Base-by-base conservation (phyloP, 2,329 filamentous ascomycete species). In the Nectriaceae sp. region DNA sequence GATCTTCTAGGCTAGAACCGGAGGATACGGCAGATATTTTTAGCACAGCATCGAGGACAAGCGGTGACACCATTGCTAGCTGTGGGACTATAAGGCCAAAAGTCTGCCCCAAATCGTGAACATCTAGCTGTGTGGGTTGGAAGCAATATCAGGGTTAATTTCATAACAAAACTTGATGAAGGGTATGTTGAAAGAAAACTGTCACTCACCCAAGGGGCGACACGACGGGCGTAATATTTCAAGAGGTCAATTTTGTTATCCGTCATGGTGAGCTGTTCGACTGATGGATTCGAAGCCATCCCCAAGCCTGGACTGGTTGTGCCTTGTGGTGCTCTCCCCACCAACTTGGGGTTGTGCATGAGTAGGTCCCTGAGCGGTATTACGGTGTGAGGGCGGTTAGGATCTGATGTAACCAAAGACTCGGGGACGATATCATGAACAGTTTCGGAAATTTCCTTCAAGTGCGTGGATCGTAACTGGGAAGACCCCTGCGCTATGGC, bases 131-230 rank as follows among this genome's bases (percentile, higher is more conserved):
- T 37, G 33, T 37, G 15, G 26, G 10, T 31, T 31, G 26, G 26
- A 31, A 15, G 15, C 26, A 10, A 15, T 31, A 10, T 15, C 15
- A 31, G 15, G 26, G 8, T 8, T 31, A 31, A 31, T n/a, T n/a
- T n/a, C 26, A 31, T 31, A 8, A 31, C 8, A 31, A 8, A 15
- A 31, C 26, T 11, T 31, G 26, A 29, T 31, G n/a, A 24, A 31
- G 21, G 21, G 15, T 26, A 15, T 18, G 11, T 11, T 29, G 15
- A 20, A 11, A 19, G 20, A 16, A 18, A 5, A 31, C 19, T 29
- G 15, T 31, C 6, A 36, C 41, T 35, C 21, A 44, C 41, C 26
- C 24, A 44, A 21, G 41, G 41, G 10, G 29, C 16, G 15, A 44
- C 16, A n/a, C 16, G 15, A 19, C 36, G 15, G 15, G 16, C 13